phyloP scores from a whole-genome alignment of 225 moss, liverwort and hornwort species.

The Marchantia paleacea region DNA sequence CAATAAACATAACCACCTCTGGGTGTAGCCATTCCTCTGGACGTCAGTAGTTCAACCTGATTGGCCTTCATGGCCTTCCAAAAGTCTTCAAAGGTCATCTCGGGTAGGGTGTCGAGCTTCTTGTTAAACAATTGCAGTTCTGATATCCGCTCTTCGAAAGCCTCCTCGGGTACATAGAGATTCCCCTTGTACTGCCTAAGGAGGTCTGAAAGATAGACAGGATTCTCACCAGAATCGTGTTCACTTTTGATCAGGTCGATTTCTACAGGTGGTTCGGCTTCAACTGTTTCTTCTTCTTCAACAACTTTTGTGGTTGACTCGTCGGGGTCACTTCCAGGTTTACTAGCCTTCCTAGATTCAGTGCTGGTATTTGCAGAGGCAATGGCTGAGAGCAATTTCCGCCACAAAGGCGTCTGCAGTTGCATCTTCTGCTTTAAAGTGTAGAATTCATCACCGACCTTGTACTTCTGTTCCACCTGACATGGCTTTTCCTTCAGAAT shows the following conservation, averaged over 20 bases:
- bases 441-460: constrained; percentile 71
- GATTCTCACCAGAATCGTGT: constrained; percentile 23
- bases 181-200: constrained; percentile 82
- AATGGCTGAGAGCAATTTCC: constrained; percentile 39
- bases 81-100: constrained; percentile 80
- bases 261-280: constrained; percentile 2
- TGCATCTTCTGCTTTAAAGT: constrained; percentile 74
- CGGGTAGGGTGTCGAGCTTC: constrained; percentile 61
- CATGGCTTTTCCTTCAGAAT: constrained; percentile 65
- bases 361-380: constrained; percentile 9
- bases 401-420: constrained; percentile 69
- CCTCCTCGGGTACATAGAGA: constrained; percentile 90
- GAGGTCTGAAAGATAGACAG: constrained; percentile 80
- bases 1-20: constrained; percentile 63
- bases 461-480: constrained; percentile 81
- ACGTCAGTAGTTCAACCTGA: constrained; percentile 70
- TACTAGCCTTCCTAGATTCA: background rate
- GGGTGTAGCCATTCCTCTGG: constrained; percentile 59
- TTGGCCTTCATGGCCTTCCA: constrained; percentile 51
- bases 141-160: constrained; percentile 54
- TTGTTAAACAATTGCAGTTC: constrained; percentile 64
- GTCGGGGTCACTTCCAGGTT: background rate
- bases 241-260: background rate
- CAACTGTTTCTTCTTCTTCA: background rate
- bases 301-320: too few species aligned